A percentile compares a stretch with the other conserved stretches of the same genome.
Evolutionary conservation across 768 basidiomycete species (phyloP).

Genomic region (Scleroderma citrinum): DNA sequence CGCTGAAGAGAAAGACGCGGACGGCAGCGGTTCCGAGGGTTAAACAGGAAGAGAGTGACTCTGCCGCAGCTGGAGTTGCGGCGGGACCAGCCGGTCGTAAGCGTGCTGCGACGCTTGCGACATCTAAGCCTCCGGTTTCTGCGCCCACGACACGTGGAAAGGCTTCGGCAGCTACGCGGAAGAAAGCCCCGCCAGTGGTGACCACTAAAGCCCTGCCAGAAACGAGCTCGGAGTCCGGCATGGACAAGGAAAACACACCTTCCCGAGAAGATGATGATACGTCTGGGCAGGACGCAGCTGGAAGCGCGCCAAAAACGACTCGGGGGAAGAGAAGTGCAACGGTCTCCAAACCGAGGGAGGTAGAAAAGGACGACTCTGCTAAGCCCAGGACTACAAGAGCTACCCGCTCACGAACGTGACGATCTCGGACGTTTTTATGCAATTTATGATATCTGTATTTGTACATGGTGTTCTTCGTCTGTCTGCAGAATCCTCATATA

Average conservation of each 20-base stretch:
- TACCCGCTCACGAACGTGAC: neutral
- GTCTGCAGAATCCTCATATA: neutral
- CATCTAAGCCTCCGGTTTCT: neutral
- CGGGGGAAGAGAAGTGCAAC: neutral
- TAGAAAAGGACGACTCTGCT: neutral
- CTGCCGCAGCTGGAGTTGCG: neutral
- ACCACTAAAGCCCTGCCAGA: neutral
- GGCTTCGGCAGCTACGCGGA: neutral
- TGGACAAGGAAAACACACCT: slow-evolving; percentile 5
- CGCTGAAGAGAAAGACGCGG: neutral
- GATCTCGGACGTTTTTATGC: neutral
- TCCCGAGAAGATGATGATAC: neutral
- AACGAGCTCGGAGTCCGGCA: neutral
- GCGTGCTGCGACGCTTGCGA: neutral
- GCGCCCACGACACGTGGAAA: neutral
- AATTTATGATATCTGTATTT: neutral
- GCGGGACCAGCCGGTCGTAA: neutral
- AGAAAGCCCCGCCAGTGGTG: neutral
- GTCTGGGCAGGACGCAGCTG: neutral
- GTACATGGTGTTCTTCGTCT: neutral
- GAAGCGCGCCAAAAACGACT: neutral
- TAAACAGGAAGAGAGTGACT: neutral
- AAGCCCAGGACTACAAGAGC: neutral
- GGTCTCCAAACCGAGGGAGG: neutral
- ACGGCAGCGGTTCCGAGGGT: neutral